Base-by-base conservation (phyloP, 352 stramenopile genomes). In the Thraustochytrium sp. region DNA sequence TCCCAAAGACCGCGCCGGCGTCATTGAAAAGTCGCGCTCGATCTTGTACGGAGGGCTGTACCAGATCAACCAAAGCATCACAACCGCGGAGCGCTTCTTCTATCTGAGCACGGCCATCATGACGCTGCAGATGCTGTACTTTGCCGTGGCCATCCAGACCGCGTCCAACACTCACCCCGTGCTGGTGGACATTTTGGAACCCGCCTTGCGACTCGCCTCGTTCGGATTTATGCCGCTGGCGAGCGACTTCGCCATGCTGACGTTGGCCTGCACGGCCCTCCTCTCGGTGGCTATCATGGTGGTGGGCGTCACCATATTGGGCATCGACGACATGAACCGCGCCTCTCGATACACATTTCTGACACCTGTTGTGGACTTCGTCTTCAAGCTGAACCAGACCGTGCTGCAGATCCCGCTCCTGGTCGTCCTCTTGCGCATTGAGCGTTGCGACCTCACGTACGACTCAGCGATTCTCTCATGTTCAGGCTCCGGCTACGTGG, bases 41-140 rank as follows among this genome's bases (percentile, higher is more conserved):
- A 36, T 55, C n/a, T 11, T 68, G 65, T 77, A 62, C 9, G 68
- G 68, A 16, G 68, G 31, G 21, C 68, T 80, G 18, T 80, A 65
- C 31, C 48, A 80, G 51, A 46, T 80, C 48, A 80, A 80, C 2
- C 48, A 44, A 64, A 64, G 11, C 26, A 64, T 42, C 37, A 65
- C 44, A 3, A 64, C 68, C 16, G 48, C 53, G 4, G 44, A 80
- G 51, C 29, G 53, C 18, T 63, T 72, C 2, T 80, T 80, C n/a
- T 80, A 65, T 31, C 23, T 80, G 21, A 55, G 31, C 48, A 80
- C 68, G 18, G 37, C 53, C 34, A 80, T 80, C 13, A 80, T 51
- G 23, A 64, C 37, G 21, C n/a, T 80, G 1, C 68, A 80, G 31
- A 46, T 80, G 46, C 34, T 44, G 1, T 80, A 80, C 26, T 51